These are phyloP conservation scores for Ophiocordyceps polyrhachis-furcata DNA, from an alignment of 2,329 filamentous ascomycete species.

Conservation along the genomic window DNA sequence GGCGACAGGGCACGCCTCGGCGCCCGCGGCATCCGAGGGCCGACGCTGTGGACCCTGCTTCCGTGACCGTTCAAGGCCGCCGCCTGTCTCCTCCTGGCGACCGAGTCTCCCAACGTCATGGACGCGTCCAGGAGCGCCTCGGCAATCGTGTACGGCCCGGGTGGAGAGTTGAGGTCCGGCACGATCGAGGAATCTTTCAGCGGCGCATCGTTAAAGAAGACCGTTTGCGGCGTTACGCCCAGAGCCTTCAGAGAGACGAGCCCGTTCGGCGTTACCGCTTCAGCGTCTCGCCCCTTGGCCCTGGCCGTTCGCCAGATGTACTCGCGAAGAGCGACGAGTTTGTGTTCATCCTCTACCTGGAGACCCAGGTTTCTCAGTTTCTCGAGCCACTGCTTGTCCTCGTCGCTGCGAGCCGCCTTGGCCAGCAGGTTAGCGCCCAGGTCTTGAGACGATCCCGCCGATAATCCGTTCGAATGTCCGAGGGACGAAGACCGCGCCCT, in stretches of 20 bases:
- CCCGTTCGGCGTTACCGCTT: slow-evolving; percentile 14
- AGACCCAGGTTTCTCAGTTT: slow-evolving; percentile 74
- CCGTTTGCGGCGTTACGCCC: slow-evolving; percentile 65
- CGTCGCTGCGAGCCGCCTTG: slow-evolving; percentile 59
- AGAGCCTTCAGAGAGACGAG: slow-evolving; percentile 58
- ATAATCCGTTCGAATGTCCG: slow-evolving; percentile 34
- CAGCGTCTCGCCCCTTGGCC: slow-evolving; percentile 33
- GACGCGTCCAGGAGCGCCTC: slow-evolving; percentile 87
- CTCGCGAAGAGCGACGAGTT: slow-evolving; percentile 68
- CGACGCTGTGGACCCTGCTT: slow-evolving; percentile 21
- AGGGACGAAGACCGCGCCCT: slow-evolving; percentile 47
- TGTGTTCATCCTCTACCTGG: slow-evolving; percentile 67
- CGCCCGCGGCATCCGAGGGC: slow-evolving; percentile 9
- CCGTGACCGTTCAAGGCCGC: slow-evolving; percentile 32
- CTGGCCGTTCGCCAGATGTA: slow-evolving; percentile 79
- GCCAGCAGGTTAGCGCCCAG: slow-evolving; percentile 37
- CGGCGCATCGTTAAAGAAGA: slow-evolving; percentile 73
- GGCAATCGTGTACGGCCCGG: slow-evolving; percentile 55
- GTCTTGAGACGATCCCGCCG: slow-evolving; percentile 37
- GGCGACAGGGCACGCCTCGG: slow-evolving; percentile 13
- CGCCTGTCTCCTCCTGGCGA: slow-evolving; percentile 32
- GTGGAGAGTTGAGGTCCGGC: slow-evolving; percentile 13
- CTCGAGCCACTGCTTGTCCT: slow-evolving; percentile 85
- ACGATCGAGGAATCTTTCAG: slow-evolving; percentile 22
- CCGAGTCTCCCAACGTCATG: slow-evolving; percentile 59